These are phyloP conservation scores for Colletotrichum phormii DNA, from an alignment of 2,329 filamentous ascomycete species.

Conservation along the genomic window DNA sequence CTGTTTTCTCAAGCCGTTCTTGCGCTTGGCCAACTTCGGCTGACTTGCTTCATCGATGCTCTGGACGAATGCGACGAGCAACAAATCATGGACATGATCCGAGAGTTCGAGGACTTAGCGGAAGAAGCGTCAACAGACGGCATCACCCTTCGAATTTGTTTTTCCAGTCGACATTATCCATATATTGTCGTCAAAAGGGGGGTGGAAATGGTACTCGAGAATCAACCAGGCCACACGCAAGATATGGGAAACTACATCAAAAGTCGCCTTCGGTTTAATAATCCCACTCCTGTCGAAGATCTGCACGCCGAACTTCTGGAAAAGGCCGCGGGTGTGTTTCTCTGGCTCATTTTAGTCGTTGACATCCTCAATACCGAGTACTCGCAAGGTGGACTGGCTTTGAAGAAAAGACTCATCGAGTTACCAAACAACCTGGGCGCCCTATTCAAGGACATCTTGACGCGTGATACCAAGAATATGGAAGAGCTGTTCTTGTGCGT, in stretches of 20 bases:
- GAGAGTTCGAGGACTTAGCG: constrained; percentile 7
- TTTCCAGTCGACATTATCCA: constrained; percentile 11
- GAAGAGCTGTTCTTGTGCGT: constrained; percentile 58
- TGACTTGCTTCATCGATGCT: constrained; percentile 33
- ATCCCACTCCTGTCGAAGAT: background rate
- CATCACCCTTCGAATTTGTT: constrained; percentile 39
- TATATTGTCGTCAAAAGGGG: constrained; percentile 1
- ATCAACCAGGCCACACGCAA: constrained; percentile 47
- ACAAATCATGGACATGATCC: constrained; percentile 13
- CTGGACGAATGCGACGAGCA: constrained; percentile 28
- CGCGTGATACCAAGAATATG: constrained; percentile 54
- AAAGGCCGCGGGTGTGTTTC: constrained; percentile 55
- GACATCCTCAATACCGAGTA: constrained; percentile 52
- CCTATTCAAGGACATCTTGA: constrained; percentile 64
- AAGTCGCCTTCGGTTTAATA: constrained; percentile 41
- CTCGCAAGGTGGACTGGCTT: constrained; percentile 40
- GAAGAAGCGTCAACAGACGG: background rate
- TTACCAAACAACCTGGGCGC: constrained; percentile 54
- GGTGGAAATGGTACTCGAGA: constrained; percentile 43
- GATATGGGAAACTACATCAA: constrained; percentile 50
- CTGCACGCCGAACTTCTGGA: constrained; percentile 42
- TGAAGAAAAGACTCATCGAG: constrained; percentile 45
- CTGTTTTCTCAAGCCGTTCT: background rate
- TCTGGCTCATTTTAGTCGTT: constrained; percentile 56
- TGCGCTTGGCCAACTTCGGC: background rate